phyloP scores from a whole-genome alignment of 73 alveolate genomes.

The Stentor roeselii region DNA sequence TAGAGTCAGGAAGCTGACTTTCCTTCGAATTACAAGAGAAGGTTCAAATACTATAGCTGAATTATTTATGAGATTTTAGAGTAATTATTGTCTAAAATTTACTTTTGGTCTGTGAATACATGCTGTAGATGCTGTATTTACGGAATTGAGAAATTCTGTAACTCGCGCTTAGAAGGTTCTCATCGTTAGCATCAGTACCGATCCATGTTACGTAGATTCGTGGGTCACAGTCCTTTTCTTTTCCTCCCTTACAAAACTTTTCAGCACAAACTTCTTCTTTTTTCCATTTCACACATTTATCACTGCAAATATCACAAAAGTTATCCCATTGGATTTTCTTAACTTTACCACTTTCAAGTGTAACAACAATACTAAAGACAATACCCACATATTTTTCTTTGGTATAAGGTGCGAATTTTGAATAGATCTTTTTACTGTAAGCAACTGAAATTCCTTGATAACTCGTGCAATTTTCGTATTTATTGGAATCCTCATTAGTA shows the following conservation, averaged over 20 bases:
- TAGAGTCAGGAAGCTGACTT: too few relatives aligned
- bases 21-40: too few relatives aligned
- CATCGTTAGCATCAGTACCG: not conserved
- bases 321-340: conserved; percentile 3
- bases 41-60: too few relatives aligned
- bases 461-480: not conserved
- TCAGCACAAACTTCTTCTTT: conserved; percentile 10
- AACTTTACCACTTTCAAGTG: not conserved
- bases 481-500: not conserved
- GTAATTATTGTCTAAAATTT: not conserved
- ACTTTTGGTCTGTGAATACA: not conserved
- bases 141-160: conserved; percentile 26
- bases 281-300: not conserved
- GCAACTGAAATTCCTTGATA: not conserved
- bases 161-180: not conserved
- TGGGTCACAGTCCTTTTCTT: not conserved
- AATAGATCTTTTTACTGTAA: not conserved
- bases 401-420: not conserved
- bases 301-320: not conserved
- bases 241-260: not conserved
- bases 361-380: conserved; percentile 9
- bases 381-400: not conserved
- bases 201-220: conserved; percentile 13
- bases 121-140: not conserved
- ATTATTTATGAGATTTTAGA: too few relatives aligned